Conservation (phyloP, 2,329 filamentous ascomycete genomes). For the Paracamarosporium sp. region DNA sequence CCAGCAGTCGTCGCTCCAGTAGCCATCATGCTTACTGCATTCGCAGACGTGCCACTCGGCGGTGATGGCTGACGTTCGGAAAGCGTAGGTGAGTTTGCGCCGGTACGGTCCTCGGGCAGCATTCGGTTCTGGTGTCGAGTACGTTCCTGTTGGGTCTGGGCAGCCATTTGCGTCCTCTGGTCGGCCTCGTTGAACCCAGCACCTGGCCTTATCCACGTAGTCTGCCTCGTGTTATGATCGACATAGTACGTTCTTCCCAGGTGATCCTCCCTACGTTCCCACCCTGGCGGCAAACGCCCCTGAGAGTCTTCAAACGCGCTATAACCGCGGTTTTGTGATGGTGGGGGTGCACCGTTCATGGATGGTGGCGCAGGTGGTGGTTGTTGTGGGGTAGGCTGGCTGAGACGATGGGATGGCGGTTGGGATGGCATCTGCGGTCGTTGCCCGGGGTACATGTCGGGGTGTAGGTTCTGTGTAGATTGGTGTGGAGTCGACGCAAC, state of each 20-base stretch:
- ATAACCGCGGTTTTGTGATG: constrained; percentile 61
- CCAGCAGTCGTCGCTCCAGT: constrained; percentile 94
- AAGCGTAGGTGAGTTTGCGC: constrained; percentile 86
- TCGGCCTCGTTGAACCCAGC: constrained; percentile 76
- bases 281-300: constrained; percentile 87
- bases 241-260: constrained; percentile 96
- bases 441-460: constrained; percentile 46
- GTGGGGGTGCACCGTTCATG: constrained; percentile 34
- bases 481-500: constrained; percentile 49
- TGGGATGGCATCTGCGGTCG: constrained; percentile 32
- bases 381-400: constrained; percentile 36
- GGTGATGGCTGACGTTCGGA: constrained; percentile 57
- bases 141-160: constrained; percentile 90
- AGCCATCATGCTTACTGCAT: constrained; percentile 84
- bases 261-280: constrained; percentile 96
- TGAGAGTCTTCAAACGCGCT: constrained; percentile 98
- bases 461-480: constrained; percentile 46
- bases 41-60: constrained; percentile 55
- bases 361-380: constrained; percentile 37
- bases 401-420: constrained; percentile 33
- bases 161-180: constrained; percentile 80
- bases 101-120: constrained; percentile 92
- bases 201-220: constrained; percentile 94
- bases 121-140: constrained; percentile 94
- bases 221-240: constrained; percentile 95